Conservation (phyloP, 73 alveolate species). For the Uronychia setigera region DNA sequence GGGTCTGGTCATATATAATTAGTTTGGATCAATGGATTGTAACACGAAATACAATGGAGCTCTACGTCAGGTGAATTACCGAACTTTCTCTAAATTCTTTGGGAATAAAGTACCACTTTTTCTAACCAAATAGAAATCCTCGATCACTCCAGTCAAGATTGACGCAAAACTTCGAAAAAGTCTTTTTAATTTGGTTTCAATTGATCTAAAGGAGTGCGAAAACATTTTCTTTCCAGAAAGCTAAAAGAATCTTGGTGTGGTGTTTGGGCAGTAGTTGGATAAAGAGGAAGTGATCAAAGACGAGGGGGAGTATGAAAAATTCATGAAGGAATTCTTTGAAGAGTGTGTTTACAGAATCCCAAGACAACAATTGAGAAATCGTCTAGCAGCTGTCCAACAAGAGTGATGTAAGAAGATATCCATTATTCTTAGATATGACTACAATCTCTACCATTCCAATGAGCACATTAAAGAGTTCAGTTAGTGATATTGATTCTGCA, state of each 20-base stretch:
- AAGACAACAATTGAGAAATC: background rate
- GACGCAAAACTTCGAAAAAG: background rate
- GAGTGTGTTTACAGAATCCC: background rate
- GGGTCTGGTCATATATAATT: no score
- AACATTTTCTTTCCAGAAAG: background rate
- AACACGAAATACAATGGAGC: background rate
- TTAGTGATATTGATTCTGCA: background rate
- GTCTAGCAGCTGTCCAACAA: background rate
- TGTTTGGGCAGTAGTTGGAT: background rate
- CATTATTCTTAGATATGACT: background rate
- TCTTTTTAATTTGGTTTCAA: background rate
- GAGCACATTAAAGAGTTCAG: background rate
- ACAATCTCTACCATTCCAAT: background rate
- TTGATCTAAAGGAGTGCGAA: background rate
- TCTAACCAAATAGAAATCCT: background rate
- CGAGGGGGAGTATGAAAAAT: background rate
- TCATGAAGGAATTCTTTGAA: background rate
- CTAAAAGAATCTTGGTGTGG: background rate
- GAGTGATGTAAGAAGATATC: background rate
- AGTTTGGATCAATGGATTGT: background rate
- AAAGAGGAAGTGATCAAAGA: background rate
- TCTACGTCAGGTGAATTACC: background rate
- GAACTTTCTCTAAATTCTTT: background rate
- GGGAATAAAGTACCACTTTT: background rate
- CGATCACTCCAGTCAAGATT: background rate